A percentile compares a stretch with the other conserved stretches of the same genome.
These are phyloP conservation scores for Xylaria multiplex DNA, from an alignment of 2,329 filamentous ascomycete genomes.

Conservation along the genomic window DNA sequence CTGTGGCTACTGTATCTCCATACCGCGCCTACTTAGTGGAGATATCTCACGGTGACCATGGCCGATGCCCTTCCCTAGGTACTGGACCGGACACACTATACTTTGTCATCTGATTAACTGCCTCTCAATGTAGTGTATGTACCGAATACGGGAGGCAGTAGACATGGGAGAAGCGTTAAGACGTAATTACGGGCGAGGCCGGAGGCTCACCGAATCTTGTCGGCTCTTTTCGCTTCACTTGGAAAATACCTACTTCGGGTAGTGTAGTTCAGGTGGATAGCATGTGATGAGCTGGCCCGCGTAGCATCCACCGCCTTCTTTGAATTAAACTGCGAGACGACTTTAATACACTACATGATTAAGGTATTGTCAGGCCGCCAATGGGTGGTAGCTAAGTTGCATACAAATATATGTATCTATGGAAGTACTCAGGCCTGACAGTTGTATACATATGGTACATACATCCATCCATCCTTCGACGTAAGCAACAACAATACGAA, in stretches of 20 bases:
- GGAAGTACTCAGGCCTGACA: neutral
- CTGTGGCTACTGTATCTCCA: neutral
- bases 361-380: slow-evolving; percentile 20
- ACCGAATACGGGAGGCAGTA: neutral
- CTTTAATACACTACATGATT: neutral
- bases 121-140: too few species aligned
- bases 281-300: slow-evolving; percentile 34
- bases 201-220: slow-evolving; percentile 29
- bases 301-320: slow-evolving; percentile 11
- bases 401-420: too few species aligned
- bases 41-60: neutral
- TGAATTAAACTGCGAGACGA: neutral
- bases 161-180: too few species aligned
- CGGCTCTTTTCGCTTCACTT: slow-evolving; percentile 7
- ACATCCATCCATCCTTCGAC: neutral
- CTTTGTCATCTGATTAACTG: too few species aligned
- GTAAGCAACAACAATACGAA: slow-evolving; percentile 25
- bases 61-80: too few species aligned
- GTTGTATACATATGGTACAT: neutral
- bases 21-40: neutral
- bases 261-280: slow-evolving; percentile 18
- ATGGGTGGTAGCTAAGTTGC: neutral
- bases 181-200: slow-evolving; percentile 21
- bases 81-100: too few species aligned
- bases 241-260: slow-evolving; percentile 9